Base-by-base conservation (phyloP, 2,329 filamentous ascomycete genomes). In the Diplodia intermedia region DNA sequence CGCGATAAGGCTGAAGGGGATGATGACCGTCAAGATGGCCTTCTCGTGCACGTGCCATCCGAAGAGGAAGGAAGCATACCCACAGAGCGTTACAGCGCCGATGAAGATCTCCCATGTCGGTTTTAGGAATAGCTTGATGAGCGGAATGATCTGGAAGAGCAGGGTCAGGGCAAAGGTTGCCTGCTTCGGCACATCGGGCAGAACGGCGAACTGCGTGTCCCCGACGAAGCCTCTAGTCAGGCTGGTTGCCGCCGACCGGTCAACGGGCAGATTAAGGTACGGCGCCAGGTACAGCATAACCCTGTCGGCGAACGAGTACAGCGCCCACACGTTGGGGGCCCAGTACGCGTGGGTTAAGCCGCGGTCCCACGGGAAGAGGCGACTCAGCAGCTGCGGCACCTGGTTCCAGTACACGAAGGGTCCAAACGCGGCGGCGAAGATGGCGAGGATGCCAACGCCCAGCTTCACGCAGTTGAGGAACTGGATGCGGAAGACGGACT, bases 31-130 rank as follows among this genome's bases (percentile, higher is more conserved):
- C 26, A 99, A 86, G 68, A 99, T 91, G 1, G 95, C 95, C 80
- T 99, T 99, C 77, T 99, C 95, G 75, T 99, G 95, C 9, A 99
- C 95, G 76, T 99, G 95, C 93, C 94, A 99, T 68, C 95, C 94
- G 73, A 98, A 98, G 11, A 99, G 85, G 81, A 99, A 99, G 0
- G 94, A 97, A 0, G 94, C 91, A 76, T 97, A 99, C 69, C 92
- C 95, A 75, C 95, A 98, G 18, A 98, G 88, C 0, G 94, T 97
- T 54, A 97, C 87, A 0, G 93, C 90, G 3, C 93, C 93, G 52
- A 98, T 86, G 76, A 99, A 98, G 67, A 87, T 91, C 70, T 97
- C 91, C 92, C 93, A 97, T 0, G 88, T 92, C 2, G 93, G 93
- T 62, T 86, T 84, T 55, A 88, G 76, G 81, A 97, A 97, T 49